Evolutionary conservation across 176 grass and related monocot genomes (phyloP).

Genomic region (Musa acuminata): DNA sequence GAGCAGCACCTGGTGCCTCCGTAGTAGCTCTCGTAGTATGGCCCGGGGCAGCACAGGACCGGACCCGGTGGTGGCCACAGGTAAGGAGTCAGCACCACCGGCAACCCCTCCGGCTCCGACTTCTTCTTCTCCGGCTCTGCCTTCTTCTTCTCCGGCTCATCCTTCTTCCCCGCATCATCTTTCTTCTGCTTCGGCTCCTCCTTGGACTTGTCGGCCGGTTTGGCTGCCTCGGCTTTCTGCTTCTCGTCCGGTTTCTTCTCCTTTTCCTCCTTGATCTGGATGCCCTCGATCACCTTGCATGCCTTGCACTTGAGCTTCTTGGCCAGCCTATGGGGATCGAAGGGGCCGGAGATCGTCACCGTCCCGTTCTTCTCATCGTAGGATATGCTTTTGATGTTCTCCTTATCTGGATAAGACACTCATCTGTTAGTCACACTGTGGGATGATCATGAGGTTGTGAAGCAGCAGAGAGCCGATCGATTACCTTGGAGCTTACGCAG

Average conservation of each 20-base stretch:
- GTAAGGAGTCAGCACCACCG: too few species aligned
- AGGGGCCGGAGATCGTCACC: constrained; percentile 44
- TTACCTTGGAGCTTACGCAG: constrained; percentile 65
- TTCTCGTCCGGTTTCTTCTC: background rate
- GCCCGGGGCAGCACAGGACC: too few species aligned
- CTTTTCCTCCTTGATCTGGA: constrained; percentile 23
- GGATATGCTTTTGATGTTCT: constrained; percentile 42
- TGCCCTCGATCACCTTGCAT: constrained; percentile 40
- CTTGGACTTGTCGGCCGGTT: background rate
- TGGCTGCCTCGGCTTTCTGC: background rate
- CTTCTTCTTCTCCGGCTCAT: too few species aligned
- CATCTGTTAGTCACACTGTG: too few species aligned
- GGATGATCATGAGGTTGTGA: background rate
- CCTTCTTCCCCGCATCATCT: too few species aligned
- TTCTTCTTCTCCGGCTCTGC: too few species aligned
- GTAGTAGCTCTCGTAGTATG: too few species aligned
- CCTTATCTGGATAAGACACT: constrained; percentile 19
- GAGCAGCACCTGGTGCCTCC: too few species aligned
- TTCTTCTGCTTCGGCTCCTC: too few species aligned
- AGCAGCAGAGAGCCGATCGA: background rate
- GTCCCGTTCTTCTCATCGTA: constrained; percentile 42
- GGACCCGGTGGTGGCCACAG: too few species aligned
- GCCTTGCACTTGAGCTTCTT: constrained; percentile 50
- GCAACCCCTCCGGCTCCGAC: too few species aligned
- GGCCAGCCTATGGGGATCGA: constrained; percentile 42